phyloP scores from a whole-genome alignment of 2,329 filamentous ascomycete genomes.

The Ascochyta rabiei region DNA sequence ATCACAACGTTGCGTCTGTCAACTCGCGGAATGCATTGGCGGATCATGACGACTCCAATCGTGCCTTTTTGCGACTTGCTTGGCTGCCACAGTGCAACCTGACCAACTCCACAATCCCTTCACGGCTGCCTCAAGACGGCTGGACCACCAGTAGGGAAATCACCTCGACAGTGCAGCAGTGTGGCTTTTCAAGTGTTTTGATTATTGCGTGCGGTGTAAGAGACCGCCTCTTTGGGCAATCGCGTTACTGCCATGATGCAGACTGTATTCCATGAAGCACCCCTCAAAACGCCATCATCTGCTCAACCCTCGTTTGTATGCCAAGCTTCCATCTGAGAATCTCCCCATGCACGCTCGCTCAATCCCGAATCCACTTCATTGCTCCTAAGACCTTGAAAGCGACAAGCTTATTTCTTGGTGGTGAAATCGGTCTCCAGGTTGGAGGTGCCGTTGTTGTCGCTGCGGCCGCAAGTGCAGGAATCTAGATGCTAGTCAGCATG shows the following conservation, averaged over 20 bases:
- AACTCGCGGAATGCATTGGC: background rate
- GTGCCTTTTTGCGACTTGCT: background rate
- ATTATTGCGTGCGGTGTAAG: slow-evolving; percentile 2
- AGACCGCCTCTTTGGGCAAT: background rate
- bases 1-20: background rate
- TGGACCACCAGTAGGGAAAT: background rate
- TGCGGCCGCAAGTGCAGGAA: slow-evolving; percentile 82
- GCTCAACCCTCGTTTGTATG: slow-evolving; percentile 13
- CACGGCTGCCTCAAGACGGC: background rate
- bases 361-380: background rate
- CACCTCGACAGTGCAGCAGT: background rate
- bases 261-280: background rate
- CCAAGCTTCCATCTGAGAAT: background rate
- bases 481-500: slow-evolving; percentile 28
- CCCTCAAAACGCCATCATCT: slow-evolving; percentile 25
- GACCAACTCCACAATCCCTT: background rate
- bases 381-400: background rate
- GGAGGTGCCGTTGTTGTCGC: slow-evolving; percentile 65
- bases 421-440: slow-evolving; percentile 86
- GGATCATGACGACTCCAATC: background rate
- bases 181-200: background rate
- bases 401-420: slow-evolving; percentile 59
- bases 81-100: background rate
- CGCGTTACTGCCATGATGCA: background rate
- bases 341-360: background rate